phyloP scores from a whole-genome alignment of 1,139 yeast species.

The Zhuliangozyma parablackwelliae region DNA sequence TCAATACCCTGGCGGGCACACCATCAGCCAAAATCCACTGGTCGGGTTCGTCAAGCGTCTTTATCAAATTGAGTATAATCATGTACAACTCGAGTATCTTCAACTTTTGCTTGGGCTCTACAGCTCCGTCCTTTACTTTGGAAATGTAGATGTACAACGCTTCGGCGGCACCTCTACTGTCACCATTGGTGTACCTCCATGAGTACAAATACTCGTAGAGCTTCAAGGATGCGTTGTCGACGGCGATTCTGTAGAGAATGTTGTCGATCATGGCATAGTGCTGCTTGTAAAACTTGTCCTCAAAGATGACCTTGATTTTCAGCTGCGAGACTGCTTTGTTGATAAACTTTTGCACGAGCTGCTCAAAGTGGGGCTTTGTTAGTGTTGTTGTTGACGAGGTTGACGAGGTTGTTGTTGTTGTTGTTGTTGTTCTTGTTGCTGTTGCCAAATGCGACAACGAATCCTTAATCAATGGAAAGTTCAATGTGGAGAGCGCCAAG shows the following conservation, averaged over 20 bases:
- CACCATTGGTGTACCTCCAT: conserved; percentile 38
- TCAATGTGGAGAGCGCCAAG: no score
- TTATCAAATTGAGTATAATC: conserved; percentile 46
- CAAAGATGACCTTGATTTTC: no score
- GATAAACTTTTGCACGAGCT: conserved; percentile 15
- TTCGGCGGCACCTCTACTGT: conserved; percentile 54
- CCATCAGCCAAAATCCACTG: conserved; percentile 47
- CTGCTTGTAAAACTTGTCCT: conserved; percentile 6
- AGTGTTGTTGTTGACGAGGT: no score
- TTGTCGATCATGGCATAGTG: conserved; percentile 35
- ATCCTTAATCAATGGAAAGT: no score
- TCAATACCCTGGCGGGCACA: conserved; percentile 20
- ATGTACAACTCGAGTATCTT: conserved; percentile 42
- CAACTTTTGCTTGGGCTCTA: conserved; percentile 27
- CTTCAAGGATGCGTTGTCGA: conserved; percentile 32
- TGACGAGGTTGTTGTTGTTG: no score
- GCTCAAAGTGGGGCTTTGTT: conserved; percentile 1
- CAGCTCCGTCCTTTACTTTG: conserved; percentile 20
- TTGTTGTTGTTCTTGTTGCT: no score
- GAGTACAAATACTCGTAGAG: conserved; percentile 53
- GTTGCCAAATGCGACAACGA: no score
- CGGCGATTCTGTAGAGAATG: conserved; percentile 37
- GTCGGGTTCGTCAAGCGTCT: conserved; percentile 46
- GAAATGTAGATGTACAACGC: conserved; percentile 52
- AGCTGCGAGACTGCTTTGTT: no score